Conservation (phyloP, 176 grass and related monocot genomes). For the Saccharum spontaneum region DNA sequence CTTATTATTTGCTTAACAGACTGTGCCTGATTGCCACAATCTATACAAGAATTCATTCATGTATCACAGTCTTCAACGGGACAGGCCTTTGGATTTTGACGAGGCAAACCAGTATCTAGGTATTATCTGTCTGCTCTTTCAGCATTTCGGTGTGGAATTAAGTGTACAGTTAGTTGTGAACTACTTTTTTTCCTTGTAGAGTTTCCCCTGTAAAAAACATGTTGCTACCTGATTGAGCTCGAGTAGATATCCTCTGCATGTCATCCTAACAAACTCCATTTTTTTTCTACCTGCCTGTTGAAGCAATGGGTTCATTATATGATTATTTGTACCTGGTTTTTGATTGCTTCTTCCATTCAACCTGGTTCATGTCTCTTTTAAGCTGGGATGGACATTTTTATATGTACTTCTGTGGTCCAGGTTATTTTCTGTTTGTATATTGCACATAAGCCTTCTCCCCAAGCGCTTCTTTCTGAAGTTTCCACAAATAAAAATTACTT, state of each 20-base stretch:
- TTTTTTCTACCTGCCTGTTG: not conserved
- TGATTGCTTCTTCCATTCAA: not conserved
- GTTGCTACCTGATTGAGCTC: not conserved
- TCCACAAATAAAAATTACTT: constrained; percentile 18
- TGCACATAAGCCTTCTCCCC: not conserved
- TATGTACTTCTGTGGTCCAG: not conserved
- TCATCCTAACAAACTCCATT: not conserved
- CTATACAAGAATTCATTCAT: constrained; percentile 59
- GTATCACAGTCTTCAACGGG: constrained; percentile 56
- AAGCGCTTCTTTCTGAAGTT: not conserved
- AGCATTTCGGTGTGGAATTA: constrained; percentile 25
- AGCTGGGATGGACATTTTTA: constrained; percentile 1
- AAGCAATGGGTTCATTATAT: not conserved
- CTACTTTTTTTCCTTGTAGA: constrained; percentile 13
- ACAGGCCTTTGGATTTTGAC: constrained; percentile 67
- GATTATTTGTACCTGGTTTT: constrained; percentile 10
- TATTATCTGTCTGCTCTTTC: constrained; percentile 34
- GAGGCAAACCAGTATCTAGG: constrained; percentile 64
- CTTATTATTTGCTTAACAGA: constrained; percentile 43
- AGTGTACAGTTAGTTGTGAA: not conserved
- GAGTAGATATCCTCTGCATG: constrained; percentile 8
- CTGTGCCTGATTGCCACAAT: constrained; percentile 64
- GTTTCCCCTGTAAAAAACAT: constrained; percentile 9
- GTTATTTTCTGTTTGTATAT: constrained; percentile 7
- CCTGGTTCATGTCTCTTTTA: constrained; percentile 8